These are phyloP conservation scores for Floccularia luteovirens DNA, from an alignment of 768 basidiomycete genomes.

Conservation along the genomic window DNA sequence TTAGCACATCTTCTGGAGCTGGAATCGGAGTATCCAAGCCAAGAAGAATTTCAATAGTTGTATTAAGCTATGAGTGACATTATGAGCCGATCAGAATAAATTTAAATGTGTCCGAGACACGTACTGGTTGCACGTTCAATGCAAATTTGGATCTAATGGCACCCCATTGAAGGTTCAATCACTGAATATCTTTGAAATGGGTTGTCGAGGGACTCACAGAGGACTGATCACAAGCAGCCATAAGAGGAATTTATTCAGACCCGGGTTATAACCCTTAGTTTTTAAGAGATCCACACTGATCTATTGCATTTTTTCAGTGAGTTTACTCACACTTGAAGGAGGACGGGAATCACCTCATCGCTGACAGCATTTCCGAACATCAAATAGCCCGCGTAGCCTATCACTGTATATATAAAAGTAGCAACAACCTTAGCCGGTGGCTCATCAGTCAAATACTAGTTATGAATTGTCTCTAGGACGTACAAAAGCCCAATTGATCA, in stretches of 20 bases:
- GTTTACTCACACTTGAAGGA: background rate
- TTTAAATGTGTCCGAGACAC: constrained; percentile 15
- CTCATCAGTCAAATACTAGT: background rate
- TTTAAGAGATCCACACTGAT: constrained; percentile 77
- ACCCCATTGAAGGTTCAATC: background rate
- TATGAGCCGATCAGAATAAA: background rate
- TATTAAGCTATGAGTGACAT: constrained; percentile 47
- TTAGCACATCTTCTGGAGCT: constrained; percentile 30
- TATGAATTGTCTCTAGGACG: no score
- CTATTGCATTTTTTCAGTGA: constrained; percentile 24
- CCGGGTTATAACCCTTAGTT: constrained; percentile 63
- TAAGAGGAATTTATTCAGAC: constrained; percentile 65
- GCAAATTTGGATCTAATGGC: constrained; percentile 75
- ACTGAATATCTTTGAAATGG: background rate
- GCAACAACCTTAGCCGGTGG: constrained; percentile 41
- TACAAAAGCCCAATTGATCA: constrained; percentile 86
- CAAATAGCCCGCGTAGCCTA: constrained; percentile 78
- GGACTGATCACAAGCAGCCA: constrained; percentile 85
- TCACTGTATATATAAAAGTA: constrained; percentile 53
- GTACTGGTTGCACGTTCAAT: constrained; percentile 70
- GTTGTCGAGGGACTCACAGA: constrained; percentile 35
- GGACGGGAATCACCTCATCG: constrained; percentile 56
- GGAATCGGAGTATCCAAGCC: constrained; percentile 45
- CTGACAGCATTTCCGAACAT: constrained; percentile 84
- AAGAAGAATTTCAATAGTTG: constrained; percentile 74